Percentiles rank a stretch among this genome's conserved stretches.
These are phyloP conservation scores for Zymoseptoria pseudotritici DNA, from an alignment of 2,329 filamentous ascomycete species.

Conservation along the genomic window DNA sequence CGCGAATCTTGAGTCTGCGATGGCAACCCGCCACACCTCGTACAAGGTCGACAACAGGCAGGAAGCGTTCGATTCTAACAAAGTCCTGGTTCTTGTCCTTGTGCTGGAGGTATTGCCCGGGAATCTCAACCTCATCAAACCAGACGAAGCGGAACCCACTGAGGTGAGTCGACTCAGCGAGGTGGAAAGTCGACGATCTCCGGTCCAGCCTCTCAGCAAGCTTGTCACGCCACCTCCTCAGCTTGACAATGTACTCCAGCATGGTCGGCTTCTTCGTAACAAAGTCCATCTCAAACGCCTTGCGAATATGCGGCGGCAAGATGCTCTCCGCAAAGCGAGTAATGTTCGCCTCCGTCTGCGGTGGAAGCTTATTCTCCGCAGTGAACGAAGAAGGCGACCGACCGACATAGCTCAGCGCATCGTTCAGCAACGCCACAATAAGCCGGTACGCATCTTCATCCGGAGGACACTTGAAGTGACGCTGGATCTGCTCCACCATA, in stretches of 20 bases:
- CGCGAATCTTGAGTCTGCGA: constrained; percentile 87
- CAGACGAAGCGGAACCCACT: constrained; percentile 97
- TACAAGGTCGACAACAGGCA: constrained; percentile 89
- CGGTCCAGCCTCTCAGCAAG: constrained; percentile 97
- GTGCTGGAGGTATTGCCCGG: constrained; percentile 92
- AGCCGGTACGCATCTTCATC: constrained; percentile 96
- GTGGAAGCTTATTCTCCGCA: constrained; percentile 81
- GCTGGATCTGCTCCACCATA: constrained; percentile 98
- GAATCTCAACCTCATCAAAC: constrained; percentile 96
- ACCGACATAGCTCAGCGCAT: constrained; percentile 86
- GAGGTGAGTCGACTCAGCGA: constrained; percentile 82
- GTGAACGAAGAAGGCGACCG: constrained; percentile 81
- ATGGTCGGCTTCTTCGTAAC: constrained; percentile 92
- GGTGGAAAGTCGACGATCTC: constrained; percentile 60
- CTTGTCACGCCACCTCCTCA: constrained; percentile 92
- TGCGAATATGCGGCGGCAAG: constrained; percentile 85
- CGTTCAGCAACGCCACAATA: constrained; percentile 94
- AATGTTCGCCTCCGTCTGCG: constrained; percentile 91
- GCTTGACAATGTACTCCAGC: constrained; percentile 96
- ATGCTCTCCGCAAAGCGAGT: constrained; percentile 95
- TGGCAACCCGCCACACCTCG: constrained; percentile 87
- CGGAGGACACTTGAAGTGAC: constrained; percentile 97
- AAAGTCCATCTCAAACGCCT: constrained; percentile 96
- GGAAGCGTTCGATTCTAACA: constrained; percentile 90
- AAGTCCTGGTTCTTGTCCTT: constrained; percentile 99